Base-by-base conservation (phyloP, 106 monocot species). In the Allium sativum region DNA sequence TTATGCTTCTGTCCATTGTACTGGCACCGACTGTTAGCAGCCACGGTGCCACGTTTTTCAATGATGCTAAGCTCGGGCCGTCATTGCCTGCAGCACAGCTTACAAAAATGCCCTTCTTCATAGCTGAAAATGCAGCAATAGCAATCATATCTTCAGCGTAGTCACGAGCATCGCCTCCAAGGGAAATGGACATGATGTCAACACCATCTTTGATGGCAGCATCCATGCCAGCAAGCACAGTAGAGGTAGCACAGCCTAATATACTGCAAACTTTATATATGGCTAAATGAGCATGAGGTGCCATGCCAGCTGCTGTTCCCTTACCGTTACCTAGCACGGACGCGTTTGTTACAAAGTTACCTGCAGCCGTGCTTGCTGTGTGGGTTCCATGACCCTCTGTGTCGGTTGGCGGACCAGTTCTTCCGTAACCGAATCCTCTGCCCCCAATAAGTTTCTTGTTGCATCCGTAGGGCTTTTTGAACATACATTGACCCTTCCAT, bases 311-410 rank as follows among this genome's bases (percentile, higher is more conserved):
- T 0, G 74, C 52, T 7, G 53, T 10, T 46, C 71, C 71, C 11
- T 46, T 42, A 6, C 45, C 71, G 46, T 53, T 15, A 19, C 63
- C 57, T n/a, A 73, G 11, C 22, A 47, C 72, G 14, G 68, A 47
- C 10, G 68, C 74, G 0, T 72, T 72, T 6, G 62, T 48, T 9
- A 82, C 76, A 42, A 56, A 54, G 13, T 7, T 53, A 3, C 86
- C 86, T 0, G 72, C 76, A 10, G 79, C 79, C 3, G 70, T 77
- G 60, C 71, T 68, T 40, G 82, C 66, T 0, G 62, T 71, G 53
- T 79, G 82, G 22, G 70, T 79, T 8, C 79, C 84, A 18, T 84
- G 84, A 1, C 69, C 73, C 0, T 41, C n/a, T 2, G 19, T 48
- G 40, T 82, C 77, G 19, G 62, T 8, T 0, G 82, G 66, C 21